Evolutionary conservation across 2,329 filamentous ascomycete species (phyloP), one percentile per base, ranked within the genome.

Genomic region (Fusarium veterinarium): DNA sequence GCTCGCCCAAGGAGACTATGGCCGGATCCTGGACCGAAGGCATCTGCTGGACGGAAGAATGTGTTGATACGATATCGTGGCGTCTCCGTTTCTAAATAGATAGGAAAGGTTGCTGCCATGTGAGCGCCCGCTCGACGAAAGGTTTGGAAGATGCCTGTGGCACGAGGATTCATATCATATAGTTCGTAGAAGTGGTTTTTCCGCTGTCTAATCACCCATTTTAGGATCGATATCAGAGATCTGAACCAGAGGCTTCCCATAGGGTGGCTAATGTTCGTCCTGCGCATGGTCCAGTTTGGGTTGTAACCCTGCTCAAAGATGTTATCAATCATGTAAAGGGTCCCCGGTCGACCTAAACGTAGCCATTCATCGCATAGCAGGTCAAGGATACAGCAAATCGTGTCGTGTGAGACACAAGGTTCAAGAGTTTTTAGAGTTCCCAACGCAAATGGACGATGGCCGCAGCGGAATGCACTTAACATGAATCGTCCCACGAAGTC

Each of bases 191-290:
- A 25, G 25, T 5, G 5, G 25, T 25, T 25, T 25, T 4, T 25
- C 25, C 25, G 25, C 25, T 25, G 25, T 25, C 25, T 25, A 25
- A 25, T 25, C 25, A 25, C 25, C 25, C 46, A 33, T 16, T 33
- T 35, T 5, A 49, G 31, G 4, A 23, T 35, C 11, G 14, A 25
- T 12, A 49, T 19, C 4, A 49, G 46, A 4, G 23, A 5, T 23
- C 13, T 49, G n/a, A 49, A 35, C 46, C 46, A 49, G 23, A 49
- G 31, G 16, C 46, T 49, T 8, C 46, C 31, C 6, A 49, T 35
- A 4, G 20, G 7, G 14, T 8, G 17, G 5, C 23, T 8, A 17
- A 14, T 19, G n/a, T n/a, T n/a, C 5, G 20, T 17, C 4, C 3
- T 5, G 3, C 6, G 30, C n/a, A 35, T 35, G 12, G 6, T 17